Evolutionary conservation across 1,284 basidiomycete species (phyloP).

Genomic region (Microbotryum intermedium): DNA sequence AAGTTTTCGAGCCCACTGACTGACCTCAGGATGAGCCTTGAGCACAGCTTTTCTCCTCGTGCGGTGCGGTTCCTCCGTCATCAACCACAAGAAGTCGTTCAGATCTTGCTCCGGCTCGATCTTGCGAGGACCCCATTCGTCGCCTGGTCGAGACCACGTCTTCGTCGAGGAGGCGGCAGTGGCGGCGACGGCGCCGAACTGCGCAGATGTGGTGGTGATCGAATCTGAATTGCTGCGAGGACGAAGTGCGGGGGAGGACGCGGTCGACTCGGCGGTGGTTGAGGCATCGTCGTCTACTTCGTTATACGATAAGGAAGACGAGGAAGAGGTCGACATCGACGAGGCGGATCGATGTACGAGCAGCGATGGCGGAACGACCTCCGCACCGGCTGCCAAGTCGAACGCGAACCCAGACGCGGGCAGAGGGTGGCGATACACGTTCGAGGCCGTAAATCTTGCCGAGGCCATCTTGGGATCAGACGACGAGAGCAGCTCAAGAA

Average conservation of each 20-base stretch:
- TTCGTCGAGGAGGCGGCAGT: no score
- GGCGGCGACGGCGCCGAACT: constrained; percentile 3
- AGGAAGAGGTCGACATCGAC: background rate
- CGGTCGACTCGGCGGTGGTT: background rate
- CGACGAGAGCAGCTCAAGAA: no score
- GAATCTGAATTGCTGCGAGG: background rate
- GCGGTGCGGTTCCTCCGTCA: constrained; percentile 95
- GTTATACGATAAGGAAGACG: constrained; percentile 3
- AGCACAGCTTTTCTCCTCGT: constrained; percentile 78
- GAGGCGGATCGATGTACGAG: background rate
- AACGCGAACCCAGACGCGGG: constrained; percentile 5
- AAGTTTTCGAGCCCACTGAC: no score
- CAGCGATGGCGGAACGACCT: constrained; percentile 1
- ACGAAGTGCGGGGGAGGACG: background rate
- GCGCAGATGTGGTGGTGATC: constrained; percentile 2
- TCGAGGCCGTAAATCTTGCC: no score
- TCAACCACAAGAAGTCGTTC: constrained; percentile 64
- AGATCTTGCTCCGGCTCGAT: constrained; percentile 31
- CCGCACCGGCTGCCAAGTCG: constrained; percentile 21
- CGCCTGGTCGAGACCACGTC: constrained; percentile 7
- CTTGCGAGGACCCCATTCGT: constrained; percentile 36
- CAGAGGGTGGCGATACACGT: no score
- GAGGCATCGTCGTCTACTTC: background rate
- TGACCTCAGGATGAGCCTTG: constrained; percentile 85
- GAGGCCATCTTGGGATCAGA: no score